Conservation (phyloP, 2,329 filamentous ascomycete species). For the Passalora sequoiae region DNA sequence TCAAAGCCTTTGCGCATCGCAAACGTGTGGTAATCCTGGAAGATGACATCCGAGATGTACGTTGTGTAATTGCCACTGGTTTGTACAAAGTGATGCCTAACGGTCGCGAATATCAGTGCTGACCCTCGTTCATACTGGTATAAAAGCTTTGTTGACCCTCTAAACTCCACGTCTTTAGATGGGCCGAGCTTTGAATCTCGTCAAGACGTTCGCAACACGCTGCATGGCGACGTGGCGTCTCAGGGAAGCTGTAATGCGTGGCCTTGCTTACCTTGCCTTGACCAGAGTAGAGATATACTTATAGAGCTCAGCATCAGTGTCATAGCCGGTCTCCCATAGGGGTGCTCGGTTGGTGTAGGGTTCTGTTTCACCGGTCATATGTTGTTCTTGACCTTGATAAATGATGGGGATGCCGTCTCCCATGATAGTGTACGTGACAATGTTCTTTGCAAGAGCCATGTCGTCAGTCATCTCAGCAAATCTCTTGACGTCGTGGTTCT, state of each 20-base stretch:
- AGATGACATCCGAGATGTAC: constrained; percentile 41
- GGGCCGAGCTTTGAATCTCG: no score
- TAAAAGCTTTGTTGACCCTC: no score
- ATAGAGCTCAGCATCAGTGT: constrained; percentile 39
- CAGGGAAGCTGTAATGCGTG: no score
- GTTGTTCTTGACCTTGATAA: constrained; percentile 42
- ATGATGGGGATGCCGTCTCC: constrained; percentile 42
- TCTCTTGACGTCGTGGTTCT: constrained; percentile 41
- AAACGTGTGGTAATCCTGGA: constrained; percentile 41
- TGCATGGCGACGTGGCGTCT: no score
- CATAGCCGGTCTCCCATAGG: constrained; percentile 37
- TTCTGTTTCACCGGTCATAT: constrained; percentile 32
- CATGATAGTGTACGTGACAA: constrained; percentile 37
- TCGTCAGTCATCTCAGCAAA: constrained; percentile 38
- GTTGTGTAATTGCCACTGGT: constrained; percentile 38
- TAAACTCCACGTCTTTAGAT: no score
- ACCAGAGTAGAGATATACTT: constrained; percentile 39
- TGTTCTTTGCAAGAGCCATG: constrained; percentile 36
- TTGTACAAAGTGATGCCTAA: constrained; percentile 38
- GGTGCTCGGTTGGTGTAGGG: constrained; percentile 36
- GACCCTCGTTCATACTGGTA: no score
- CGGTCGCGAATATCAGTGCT: no score
- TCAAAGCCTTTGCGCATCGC: constrained; percentile 43
- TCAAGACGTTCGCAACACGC: no score
- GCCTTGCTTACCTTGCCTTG: no score